A percentile compares a stretch with the other conserved stretches of the same genome.
phyloP scores from a whole-genome alignment of 1,284 basidiomycete genomes.

The Chalciporus piperatoides region DNA sequence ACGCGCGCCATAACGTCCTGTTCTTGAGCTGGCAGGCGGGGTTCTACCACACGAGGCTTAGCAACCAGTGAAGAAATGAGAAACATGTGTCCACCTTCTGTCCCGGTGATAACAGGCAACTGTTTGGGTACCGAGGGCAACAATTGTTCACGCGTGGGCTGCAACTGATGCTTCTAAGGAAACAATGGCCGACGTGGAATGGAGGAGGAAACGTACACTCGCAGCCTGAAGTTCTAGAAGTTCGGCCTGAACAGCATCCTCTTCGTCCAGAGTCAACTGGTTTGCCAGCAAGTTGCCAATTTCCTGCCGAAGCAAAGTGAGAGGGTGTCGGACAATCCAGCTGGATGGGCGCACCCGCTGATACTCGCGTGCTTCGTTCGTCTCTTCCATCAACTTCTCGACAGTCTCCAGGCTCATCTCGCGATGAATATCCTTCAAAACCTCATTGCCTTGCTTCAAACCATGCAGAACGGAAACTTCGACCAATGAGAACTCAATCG shows the following conservation, averaged over 20 bases:
- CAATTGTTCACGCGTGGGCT: constrained; percentile 3
- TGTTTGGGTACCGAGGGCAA: constrained; percentile 41
- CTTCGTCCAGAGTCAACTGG: constrained; percentile 83
- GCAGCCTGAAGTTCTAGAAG: constrained; percentile 66
- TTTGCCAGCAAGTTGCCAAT: constrained; percentile 85
- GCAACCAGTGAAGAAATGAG: background rate
- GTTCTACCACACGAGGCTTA: constrained; percentile 14
- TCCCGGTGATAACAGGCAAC: constrained; percentile 35
- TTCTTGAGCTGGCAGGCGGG: background rate
- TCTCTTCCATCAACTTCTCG: constrained; percentile 91
- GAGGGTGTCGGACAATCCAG: background rate
- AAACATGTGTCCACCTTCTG: constrained; percentile 25
- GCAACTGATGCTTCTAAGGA: constrained; percentile 18
- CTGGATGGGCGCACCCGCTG: constrained; percentile 61
- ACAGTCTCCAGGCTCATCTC: constrained; percentile 92
- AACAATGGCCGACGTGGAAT: background rate
- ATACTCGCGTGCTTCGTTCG: constrained; percentile 88
- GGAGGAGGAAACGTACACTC: constrained; percentile 39
- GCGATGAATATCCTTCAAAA: constrained; percentile 89
- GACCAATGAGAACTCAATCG: constrained; percentile 94
- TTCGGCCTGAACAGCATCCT: constrained; percentile 89
- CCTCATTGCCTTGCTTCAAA: constrained; percentile 88
- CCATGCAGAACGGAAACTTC: constrained; percentile 93
- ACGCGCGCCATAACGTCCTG: constrained; percentile 13
- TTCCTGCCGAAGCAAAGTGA: constrained; percentile 55